Conservation (phyloP, 2,329 filamentous ascomycete genomes). For the Didymella segeticola region DNA sequence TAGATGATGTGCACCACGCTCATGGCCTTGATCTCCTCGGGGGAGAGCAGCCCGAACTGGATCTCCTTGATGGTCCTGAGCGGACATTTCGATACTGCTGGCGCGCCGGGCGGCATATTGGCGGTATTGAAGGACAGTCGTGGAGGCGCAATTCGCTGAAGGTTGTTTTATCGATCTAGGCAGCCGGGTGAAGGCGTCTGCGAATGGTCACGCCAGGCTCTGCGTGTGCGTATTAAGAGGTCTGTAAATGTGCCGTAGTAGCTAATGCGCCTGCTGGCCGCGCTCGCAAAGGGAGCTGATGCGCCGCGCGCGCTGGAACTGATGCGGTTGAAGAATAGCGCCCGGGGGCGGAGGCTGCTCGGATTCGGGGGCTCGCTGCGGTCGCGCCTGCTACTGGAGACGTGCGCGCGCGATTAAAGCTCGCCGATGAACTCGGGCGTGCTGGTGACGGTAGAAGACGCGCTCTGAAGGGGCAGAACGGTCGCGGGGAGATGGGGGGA, state of each 20-base stretch:
- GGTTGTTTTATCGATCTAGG: constrained; percentile 26
- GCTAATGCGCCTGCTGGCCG: constrained; percentile 21
- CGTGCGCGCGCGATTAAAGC: constrained; percentile 36
- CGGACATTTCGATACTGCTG: constrained; percentile 72
- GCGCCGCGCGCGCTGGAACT: constrained; percentile 44
- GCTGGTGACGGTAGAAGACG: constrained; percentile 36
- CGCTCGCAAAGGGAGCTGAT: constrained; percentile 26
- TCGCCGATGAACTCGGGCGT: constrained; percentile 34
- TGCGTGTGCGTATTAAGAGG: constrained; percentile 28
- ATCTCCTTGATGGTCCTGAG: constrained; percentile 98
- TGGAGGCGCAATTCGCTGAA: constrained; percentile 13
- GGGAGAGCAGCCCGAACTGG: constrained; percentile 96
- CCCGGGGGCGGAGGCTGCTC: constrained; percentile 39
- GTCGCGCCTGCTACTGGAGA: constrained; percentile 32
- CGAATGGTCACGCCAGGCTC: constrained; percentile 41
- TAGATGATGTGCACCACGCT: constrained; percentile 96
- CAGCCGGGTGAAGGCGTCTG: constrained; percentile 25
- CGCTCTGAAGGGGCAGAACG: constrained; percentile 42
- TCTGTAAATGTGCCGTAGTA: constrained; percentile 27
- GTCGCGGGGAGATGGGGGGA: constrained; percentile 41
- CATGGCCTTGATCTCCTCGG: constrained; percentile 99
- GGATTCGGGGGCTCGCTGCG: constrained; percentile 35
- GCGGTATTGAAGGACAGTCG: constrained; percentile 24
- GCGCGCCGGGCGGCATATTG: constrained; percentile 84
- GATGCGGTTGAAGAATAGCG: constrained; percentile 38